Conservation (phyloP, 2,329 filamentous ascomycete genomes). For the Aspergillus costaricaensis region DNA sequence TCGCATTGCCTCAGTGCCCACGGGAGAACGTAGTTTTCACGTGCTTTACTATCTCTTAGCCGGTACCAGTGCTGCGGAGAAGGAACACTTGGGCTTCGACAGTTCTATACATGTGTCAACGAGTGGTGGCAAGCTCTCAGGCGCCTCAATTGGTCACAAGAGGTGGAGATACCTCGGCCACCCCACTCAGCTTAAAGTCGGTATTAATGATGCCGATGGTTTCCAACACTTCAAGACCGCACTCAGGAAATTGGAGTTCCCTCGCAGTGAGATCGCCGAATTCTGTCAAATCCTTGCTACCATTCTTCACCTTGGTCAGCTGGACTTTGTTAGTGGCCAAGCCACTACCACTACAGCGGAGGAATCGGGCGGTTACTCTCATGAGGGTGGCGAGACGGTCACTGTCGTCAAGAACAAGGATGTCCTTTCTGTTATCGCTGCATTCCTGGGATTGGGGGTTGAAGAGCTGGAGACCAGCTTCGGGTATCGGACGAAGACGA, state of each 20-base stretch:
- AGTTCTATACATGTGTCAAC: slow-evolving; percentile 43
- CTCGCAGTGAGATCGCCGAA: slow-evolving; percentile 88
- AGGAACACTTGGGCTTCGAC: slow-evolving; percentile 74
- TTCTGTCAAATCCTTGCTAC: slow-evolving; percentile 92
- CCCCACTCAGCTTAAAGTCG: slow-evolving; percentile 93
- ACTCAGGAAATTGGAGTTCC: slow-evolving; percentile 89
- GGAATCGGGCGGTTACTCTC: slow-evolving; percentile 93
- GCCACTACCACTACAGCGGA: slow-evolving; percentile 78
- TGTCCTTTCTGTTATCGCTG: slow-evolving; percentile 78
- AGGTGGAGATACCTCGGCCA: slow-evolving; percentile 96
- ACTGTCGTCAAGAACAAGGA: slow-evolving; percentile 95
- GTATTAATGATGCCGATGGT: slow-evolving; percentile 91
- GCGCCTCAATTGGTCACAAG: slow-evolving; percentile 63
- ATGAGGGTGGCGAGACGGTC: slow-evolving; percentile 83
- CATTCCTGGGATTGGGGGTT: slow-evolving; percentile 86
- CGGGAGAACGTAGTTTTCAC: slow-evolving; percentile 95
- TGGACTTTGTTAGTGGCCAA: slow-evolving; percentile 84
- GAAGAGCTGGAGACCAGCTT: slow-evolving; percentile 83
- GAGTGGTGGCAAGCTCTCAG: slow-evolving; percentile 53
- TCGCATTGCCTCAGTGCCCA: slow-evolving; percentile 86
- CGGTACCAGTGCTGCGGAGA: slow-evolving; percentile 88
- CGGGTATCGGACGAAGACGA: slow-evolving; percentile 94
- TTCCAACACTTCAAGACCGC: slow-evolving; percentile 98
- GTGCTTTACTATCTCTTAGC: slow-evolving; percentile 92
- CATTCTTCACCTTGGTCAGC: slow-evolving; percentile 95